phyloP scores from a whole-genome alignment of 306 rosid species.

The Trifolium subterraneum region DNA sequence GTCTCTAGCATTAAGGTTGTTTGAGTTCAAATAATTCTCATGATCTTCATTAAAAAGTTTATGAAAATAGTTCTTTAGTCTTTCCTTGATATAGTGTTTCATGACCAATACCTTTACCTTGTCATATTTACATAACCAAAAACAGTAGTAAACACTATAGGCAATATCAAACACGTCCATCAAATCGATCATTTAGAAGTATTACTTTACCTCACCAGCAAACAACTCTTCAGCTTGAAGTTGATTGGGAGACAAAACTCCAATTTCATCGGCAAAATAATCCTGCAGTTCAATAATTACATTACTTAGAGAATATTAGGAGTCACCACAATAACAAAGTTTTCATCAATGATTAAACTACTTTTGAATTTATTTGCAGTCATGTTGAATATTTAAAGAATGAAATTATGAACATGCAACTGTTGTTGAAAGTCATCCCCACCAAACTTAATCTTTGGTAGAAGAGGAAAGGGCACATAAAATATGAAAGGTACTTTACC shows the following conservation, averaged over 20 bases:
- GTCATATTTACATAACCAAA: slow-evolving; percentile 6
- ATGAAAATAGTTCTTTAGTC: neutral
- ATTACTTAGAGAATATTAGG: slow-evolving; percentile 24
- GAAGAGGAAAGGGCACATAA: slow-evolving; percentile 33
- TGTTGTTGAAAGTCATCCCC: slow-evolving; percentile 6
- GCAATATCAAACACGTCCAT: slow-evolving; percentile 34
- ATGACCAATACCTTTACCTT: slow-evolving; percentile 1
- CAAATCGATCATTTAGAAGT: slow-evolving; percentile 29
- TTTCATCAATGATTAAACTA: slow-evolving; percentile 1
- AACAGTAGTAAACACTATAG: neutral
- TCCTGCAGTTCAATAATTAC: slow-evolving; percentile 52
- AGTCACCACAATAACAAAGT: slow-evolving; percentile 19
- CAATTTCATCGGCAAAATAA: slow-evolving; percentile 90
- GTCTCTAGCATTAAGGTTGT: slow-evolving; percentile 2
- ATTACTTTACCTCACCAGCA: slow-evolving; percentile 84
- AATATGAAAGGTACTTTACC: slow-evolving; percentile 52
- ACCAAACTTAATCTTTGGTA: slow-evolving; percentile 22
- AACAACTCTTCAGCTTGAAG: slow-evolving; percentile 70
- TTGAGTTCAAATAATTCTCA: slow-evolving; percentile 18
- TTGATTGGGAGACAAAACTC: slow-evolving; percentile 92
- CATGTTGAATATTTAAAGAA: slow-evolving; percentile 18
- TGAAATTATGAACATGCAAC: slow-evolving; percentile 28
- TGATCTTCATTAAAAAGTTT: neutral
- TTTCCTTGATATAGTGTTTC: neutral
- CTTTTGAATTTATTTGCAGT: slow-evolving; percentile 29